A percentile compares a stretch with the other conserved stretches of the same genome.
phyloP scores from a whole-genome alignment of 768 basidiomycete genomes.

The Naganishia vishniacii region DNA sequence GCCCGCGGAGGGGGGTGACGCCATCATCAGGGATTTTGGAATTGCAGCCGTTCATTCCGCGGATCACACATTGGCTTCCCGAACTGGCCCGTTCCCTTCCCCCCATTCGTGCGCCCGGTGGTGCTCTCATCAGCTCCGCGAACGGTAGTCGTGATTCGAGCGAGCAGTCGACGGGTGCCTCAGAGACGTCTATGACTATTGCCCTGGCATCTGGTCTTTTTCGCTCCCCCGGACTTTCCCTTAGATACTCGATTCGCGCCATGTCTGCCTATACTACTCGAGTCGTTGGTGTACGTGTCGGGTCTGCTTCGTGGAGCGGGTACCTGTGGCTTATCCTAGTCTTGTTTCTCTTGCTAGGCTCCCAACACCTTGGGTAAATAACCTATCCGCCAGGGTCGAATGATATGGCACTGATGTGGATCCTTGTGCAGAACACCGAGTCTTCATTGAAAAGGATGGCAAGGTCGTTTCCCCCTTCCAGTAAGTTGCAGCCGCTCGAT shows the following conservation, averaged over 20 bases:
- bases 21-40: too few relatives aligned
- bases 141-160: too few relatives aligned
- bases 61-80: too few relatives aligned
- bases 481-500: conserved; percentile 31
- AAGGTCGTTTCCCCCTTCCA: conserved; percentile 53
- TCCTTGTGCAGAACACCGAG: conserved; percentile 80
- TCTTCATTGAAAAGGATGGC: conserved; percentile 85
- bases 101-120: too few relatives aligned
- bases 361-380: conserved; percentile 81
- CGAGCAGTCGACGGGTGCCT: too few relatives aligned
- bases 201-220: conserved; percentile 2
- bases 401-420: background rate
- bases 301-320: background rate
- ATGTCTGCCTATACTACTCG: conserved; percentile 35
- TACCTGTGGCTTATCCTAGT: background rate
- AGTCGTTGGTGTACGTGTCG: conserved; percentile 37
- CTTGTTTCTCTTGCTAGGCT: conserved; percentile 49
- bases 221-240: background rate
- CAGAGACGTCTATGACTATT: conserved; percentile 14
- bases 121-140: too few relatives aligned
- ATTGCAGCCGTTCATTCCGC: too few relatives aligned
- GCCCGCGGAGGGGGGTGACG: too few relatives aligned
- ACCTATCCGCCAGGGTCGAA: background rate
- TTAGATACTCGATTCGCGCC: conserved; percentile 3
- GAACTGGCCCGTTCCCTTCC: too few relatives aligned